Evolutionary conservation across 2,329 filamentous ascomycete species (phyloP).

Genomic region (Nigrospora oryzae): DNA sequence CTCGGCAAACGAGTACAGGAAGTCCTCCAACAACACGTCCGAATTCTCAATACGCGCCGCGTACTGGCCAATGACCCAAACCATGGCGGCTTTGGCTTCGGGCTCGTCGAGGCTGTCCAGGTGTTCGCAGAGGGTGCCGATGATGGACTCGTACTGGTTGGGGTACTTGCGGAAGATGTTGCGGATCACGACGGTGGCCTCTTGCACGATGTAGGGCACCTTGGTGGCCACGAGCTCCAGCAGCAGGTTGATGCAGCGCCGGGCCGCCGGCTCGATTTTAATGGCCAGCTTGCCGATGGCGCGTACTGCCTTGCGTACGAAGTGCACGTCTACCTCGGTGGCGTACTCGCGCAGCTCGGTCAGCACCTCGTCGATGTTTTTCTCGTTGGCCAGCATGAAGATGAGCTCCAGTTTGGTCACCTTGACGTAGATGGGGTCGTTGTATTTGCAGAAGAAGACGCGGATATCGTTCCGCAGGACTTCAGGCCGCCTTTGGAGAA

Average conservation of each 20-base stretch:
- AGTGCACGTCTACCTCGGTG: constrained; percentile 97
- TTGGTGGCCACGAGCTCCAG: constrained; percentile 95
- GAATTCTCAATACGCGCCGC: constrained; percentile 96
- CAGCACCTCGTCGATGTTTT: constrained; percentile 90
- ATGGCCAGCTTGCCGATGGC: constrained; percentile 97
- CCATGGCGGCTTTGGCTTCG: constrained; percentile 96
- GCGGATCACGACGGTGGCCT: constrained; percentile 95
- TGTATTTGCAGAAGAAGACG: constrained; percentile 99
- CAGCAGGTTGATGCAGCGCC: constrained; percentile 84
- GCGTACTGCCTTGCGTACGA: constrained; percentile 93
- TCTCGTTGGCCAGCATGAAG: constrained; percentile 95
- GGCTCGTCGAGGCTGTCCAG: constrained; percentile 94
- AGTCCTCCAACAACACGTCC: constrained; percentile 88
- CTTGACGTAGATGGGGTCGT: constrained; percentile 98
- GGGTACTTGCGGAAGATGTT: constrained; percentile 99
- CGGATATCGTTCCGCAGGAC: constrained; percentile 93
- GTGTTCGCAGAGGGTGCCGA: constrained; percentile 89
- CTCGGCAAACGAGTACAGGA: constrained; percentile 86
- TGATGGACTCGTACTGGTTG: constrained; percentile 97
- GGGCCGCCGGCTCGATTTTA: constrained; percentile 93
- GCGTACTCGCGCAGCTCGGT: constrained; percentile 94
- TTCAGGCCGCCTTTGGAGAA: constrained; percentile 85
- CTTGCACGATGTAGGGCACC: constrained; percentile 96
- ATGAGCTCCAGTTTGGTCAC: constrained; percentile 98
- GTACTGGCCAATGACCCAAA: constrained; percentile 99